phyloP scores from a whole-genome alignment of 805 yeast genomes.

The Candida germanica region DNA sequence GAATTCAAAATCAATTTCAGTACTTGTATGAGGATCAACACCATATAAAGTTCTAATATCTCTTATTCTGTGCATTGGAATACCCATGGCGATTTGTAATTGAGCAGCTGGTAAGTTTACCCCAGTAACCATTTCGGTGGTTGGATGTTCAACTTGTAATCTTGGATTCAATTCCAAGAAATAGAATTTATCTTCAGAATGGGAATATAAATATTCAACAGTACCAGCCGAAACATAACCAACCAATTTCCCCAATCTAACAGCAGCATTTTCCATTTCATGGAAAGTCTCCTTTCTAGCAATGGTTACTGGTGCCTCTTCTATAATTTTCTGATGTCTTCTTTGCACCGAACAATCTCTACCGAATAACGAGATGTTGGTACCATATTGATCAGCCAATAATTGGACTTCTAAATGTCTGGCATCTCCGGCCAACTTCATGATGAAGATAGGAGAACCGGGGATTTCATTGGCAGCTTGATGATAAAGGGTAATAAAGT shows the following conservation, averaged over 20 bases:
- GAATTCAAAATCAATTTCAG: constrained; percentile 89
- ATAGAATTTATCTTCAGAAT: constrained; percentile 90
- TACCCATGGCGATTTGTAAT: constrained; percentile 98
- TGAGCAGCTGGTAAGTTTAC: constrained; percentile 98
- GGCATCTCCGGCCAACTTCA: constrained; percentile 96
- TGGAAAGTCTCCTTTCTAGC: constrained; percentile 84
- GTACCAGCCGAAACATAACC: constrained; percentile 99
- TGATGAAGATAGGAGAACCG: constrained; percentile 96
- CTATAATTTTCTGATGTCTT: constrained; percentile 98
- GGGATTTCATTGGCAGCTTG: constrained; percentile 98
- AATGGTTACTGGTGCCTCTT: constrained; percentile 98
- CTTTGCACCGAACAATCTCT: constrained; percentile 99
- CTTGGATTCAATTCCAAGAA: constrained; percentile 97
- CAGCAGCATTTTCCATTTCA: constrained; percentile 96
- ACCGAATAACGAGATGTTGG: constrained; percentile 94
- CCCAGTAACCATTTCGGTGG: constrained; percentile 99
- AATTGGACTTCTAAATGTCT: constrained; percentile 98
- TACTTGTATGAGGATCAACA: constrained; percentile 89
- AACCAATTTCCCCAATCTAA: constrained; percentile 91
- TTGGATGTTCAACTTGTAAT: constrained; percentile 99
- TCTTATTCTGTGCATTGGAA: constrained; percentile 90
- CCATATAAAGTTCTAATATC: constrained; percentile 94
- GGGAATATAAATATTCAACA: constrained; percentile 93
- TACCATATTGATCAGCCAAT: constrained; percentile 97
- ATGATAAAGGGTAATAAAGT: constrained; percentile 71